Conservation (phyloP, 805 yeast species). For the Saturnispora gosingensis region DNA sequence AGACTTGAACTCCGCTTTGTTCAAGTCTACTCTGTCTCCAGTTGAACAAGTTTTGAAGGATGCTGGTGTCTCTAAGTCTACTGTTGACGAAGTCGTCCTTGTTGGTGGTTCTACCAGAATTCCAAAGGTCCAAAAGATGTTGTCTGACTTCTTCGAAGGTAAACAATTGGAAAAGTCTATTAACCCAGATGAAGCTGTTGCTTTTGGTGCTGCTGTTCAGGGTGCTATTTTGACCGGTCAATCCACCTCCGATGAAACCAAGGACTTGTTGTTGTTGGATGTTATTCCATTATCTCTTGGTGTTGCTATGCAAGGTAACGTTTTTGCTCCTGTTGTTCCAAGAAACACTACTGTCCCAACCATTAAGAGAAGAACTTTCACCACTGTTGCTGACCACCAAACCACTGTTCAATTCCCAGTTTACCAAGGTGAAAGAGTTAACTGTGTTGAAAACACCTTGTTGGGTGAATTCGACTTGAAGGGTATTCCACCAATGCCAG, state of each 20-base stretch:
- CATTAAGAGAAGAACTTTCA: constrained; percentile 97
- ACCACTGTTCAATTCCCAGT: constrained; percentile 98
- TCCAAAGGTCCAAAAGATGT: constrained; percentile 94
- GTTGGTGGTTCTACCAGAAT: constrained; percentile 99
- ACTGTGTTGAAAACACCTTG: constrained; percentile 94
- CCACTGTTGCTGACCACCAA: constrained; percentile 98
- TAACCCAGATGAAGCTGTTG: constrained; percentile 99
- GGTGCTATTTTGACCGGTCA: constrained; percentile 97
- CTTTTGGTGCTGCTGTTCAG: constrained; percentile 99
- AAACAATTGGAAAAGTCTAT: constrained; percentile 93
- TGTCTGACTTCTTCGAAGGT: constrained; percentile 93
- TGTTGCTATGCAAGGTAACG: constrained; percentile 99
- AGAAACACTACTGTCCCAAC: constrained; percentile 99
- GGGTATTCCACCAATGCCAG: constrained; percentile 96
- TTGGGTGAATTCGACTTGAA: constrained; percentile 98
- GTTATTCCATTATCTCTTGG: constrained; percentile 98
- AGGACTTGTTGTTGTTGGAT: constrained; percentile 91
- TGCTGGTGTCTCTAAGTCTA: constrained; percentile 73
- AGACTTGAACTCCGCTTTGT: constrained; percentile 85
- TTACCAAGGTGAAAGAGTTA: constrained; percentile 99
- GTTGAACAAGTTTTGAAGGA: constrained; percentile 94
- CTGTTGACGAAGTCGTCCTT: constrained; percentile 87
- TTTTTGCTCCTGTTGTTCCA: constrained; percentile 97
- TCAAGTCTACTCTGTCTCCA: constrained; percentile 90
- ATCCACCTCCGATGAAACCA: constrained; percentile 83